These are phyloP conservation scores for Naegleria gruberi DNA, from an alignment of 208 protist genomes.

Conservation along the genomic window DNA sequence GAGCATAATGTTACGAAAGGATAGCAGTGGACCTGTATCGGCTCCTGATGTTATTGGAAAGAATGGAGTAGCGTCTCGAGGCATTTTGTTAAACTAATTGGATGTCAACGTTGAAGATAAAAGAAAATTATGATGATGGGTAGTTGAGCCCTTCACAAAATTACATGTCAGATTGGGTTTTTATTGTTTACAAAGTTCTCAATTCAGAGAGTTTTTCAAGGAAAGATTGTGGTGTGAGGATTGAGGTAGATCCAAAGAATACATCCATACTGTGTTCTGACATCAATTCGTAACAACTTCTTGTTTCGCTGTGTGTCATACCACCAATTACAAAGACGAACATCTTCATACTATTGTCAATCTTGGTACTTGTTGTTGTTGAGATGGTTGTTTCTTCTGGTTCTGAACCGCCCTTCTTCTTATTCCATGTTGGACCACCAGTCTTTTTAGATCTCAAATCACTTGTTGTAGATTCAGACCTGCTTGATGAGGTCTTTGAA, in stretches of 20 bases:
- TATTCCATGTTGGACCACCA: neutral
- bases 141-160: too few species aligned
- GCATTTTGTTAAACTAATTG: too few species aligned
- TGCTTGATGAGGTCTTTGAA: neutral
- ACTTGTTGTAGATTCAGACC: neutral
- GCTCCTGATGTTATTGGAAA: neutral
- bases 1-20: neutral
- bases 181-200: too few species aligned
- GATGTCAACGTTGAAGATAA: too few species aligned
- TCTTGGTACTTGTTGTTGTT: neutral
- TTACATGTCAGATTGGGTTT: neutral
- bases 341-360: neutral
- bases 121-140: too few species aligned
- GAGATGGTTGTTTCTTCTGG: neutral
- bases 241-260: neutral
- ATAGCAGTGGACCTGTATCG: neutral
- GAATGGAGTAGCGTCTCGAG: neutral
- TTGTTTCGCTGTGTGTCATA: neutral
- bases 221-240: neutral
- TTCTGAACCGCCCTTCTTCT: neutral
- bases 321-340: slow-evolving; percentile 18
- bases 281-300: slow-evolving; percentile 10
- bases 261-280: neutral
- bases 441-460: neutral
- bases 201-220: neutral